Percentiles rank a stretch among this genome's conserved stretches.
Conservation (phyloP, 2,329 filamentous ascomycete species). For the Boeremia exigua region DNA sequence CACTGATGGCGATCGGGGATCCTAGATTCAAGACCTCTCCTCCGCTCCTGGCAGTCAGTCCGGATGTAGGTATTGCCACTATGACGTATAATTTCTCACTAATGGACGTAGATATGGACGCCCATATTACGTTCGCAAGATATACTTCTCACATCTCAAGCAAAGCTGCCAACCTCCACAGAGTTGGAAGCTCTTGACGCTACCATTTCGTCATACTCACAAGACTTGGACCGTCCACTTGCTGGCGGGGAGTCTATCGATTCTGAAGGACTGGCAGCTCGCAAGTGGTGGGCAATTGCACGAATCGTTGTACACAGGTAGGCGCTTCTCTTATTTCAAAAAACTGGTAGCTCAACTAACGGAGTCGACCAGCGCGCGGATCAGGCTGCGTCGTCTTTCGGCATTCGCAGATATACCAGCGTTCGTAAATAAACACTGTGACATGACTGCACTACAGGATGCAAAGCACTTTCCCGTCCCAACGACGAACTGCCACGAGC, state of each 20-base stretch:
- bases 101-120: not conserved
- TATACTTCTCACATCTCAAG: slow-evolving; percentile 1
- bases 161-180: not conserved
- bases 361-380: not conserved
- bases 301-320: slow-evolving; percentile 14
- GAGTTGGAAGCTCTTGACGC: slow-evolving; percentile 1
- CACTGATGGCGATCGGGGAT: not conserved
- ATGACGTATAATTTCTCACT: not conserved
- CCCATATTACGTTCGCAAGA: slow-evolving; percentile 5
- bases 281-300: slow-evolving; percentile 11
- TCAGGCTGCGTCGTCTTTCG: slow-evolving; percentile 8
- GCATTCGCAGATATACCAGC: slow-evolving; percentile 14
- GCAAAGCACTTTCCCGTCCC: slow-evolving; percentile 3
- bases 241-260: not conserved
- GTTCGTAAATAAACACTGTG: slow-evolving; percentile 14
- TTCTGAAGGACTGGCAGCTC: slow-evolving; percentile 1
- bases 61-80: not conserved
- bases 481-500: not conserved
- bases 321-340: not conserved
- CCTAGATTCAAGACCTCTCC: not conserved
- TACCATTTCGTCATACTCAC: not conserved
- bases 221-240: slow-evolving; percentile 5
- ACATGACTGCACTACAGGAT: slow-evolving; percentile 8
- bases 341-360: not conserved
- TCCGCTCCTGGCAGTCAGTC: not conserved